A percentile compares a stretch with the other conserved stretches of the same genome.
These are phyloP conservation scores for Hypsizygus marmoreus DNA, from an alignment of 768 basidiomycete species.

Conservation along the genomic window DNA sequence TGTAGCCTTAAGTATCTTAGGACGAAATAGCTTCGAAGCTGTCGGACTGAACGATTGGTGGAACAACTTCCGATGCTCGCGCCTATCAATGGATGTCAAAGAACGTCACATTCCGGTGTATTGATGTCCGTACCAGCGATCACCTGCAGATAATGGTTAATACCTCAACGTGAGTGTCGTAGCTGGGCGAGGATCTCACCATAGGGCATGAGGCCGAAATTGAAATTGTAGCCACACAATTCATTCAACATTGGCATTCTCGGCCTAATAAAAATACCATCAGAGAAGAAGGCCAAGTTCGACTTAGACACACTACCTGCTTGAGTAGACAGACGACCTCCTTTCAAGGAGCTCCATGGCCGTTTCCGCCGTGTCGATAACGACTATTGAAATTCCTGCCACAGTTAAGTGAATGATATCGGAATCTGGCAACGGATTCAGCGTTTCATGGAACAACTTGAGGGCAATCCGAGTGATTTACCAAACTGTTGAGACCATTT, in stretches of 20 bases:
- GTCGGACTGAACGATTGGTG: constrained; percentile 31
- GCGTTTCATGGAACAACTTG: no score
- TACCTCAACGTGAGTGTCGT: not conserved
- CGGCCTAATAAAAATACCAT: no score
- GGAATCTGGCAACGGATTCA: constrained; percentile 27
- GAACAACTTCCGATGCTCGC: constrained; percentile 30
- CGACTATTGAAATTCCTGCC: constrained; percentile 27
- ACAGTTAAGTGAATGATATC: constrained; percentile 29
- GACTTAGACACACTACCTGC: no score
- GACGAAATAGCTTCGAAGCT: constrained; percentile 24
- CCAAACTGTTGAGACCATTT: constrained; percentile 41
- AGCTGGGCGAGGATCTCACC: constrained; percentile 4
- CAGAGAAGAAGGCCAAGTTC: no score
- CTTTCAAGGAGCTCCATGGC: constrained; percentile 39
- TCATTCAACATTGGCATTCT: constrained; percentile 24
- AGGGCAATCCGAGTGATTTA: no score
- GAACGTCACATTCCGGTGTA: not conserved
- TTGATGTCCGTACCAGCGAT: constrained; percentile 6
- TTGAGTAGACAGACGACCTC: constrained; percentile 21
- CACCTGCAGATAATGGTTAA: constrained; percentile 1
- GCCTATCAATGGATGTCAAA: constrained; percentile 27
- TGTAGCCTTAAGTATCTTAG: constrained; percentile 26
- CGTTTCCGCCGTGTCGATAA: constrained; percentile 35
- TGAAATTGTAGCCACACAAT: constrained; percentile 23
- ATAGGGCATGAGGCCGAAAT: constrained; percentile 17